Percentiles rank a stretch among this genome's conserved stretches.
phyloP scores from a whole-genome alignment of 495 filamentous ascomycete genomes.

The Rostrohypoxylon terebratum region DNA sequence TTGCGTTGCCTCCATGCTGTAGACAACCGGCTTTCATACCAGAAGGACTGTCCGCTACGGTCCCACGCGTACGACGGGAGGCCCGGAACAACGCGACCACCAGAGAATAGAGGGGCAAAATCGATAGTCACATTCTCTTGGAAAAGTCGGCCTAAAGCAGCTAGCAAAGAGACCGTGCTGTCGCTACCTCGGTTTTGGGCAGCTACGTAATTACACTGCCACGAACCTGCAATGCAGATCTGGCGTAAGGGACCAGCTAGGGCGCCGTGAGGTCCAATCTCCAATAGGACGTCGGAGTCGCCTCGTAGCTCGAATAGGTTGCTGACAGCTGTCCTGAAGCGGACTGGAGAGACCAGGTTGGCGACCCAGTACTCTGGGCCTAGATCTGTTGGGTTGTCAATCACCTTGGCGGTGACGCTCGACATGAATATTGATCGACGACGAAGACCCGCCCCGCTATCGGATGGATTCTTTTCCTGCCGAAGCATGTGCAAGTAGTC shows the following conservation, averaged over 20 bases:
- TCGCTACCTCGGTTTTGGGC: slow-evolving; percentile 48
- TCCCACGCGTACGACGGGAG: slow-evolving; percentile 61
- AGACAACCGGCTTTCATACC: slow-evolving; percentile 59
- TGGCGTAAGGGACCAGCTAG: slow-evolving; percentile 55
- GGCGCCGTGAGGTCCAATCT: slow-evolving; percentile 61
- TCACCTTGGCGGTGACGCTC: slow-evolving; percentile 48
- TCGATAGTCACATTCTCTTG: slow-evolving; percentile 44
- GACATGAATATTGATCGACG: slow-evolving; percentile 46
- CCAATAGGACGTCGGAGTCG: slow-evolving; percentile 51
- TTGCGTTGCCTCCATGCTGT: slow-evolving; percentile 56
- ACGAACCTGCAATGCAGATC: slow-evolving; percentile 35
- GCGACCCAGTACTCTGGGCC: slow-evolving; percentile 47
- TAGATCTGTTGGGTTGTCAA: slow-evolving; percentile 31
- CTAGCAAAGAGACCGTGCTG: slow-evolving; percentile 36
- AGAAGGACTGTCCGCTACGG: slow-evolving; percentile 46
- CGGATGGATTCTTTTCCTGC: slow-evolving; percentile 28
- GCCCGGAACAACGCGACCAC: slow-evolving; percentile 50
- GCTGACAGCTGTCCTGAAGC: slow-evolving; percentile 51
- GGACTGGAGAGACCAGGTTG: slow-evolving; percentile 50
- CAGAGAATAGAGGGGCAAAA: slow-evolving; percentile 37
- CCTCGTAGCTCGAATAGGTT: slow-evolving; percentile 36
- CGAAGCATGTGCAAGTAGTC: slow-evolving; percentile 43
- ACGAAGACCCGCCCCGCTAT: neutral
- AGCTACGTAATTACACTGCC: slow-evolving; percentile 48
- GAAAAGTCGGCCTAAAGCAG: slow-evolving; percentile 49